phyloP scores from a whole-genome alignment of 208 protist genomes.

The Trypanosoma mega region DNA sequence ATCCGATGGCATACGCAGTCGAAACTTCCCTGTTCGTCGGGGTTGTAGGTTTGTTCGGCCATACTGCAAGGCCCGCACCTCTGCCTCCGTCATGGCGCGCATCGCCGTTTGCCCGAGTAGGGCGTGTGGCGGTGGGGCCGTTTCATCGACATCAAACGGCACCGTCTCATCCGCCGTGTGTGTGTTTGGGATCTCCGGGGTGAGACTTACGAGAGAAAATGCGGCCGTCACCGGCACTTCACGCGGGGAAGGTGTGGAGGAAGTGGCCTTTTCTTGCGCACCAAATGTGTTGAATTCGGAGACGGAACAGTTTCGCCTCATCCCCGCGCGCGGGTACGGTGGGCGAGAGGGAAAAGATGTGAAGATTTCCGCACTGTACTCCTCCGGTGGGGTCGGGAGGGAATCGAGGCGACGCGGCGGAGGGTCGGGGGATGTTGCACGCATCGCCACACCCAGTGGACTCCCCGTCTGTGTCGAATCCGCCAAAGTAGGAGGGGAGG shows the following conservation, averaged over 20 bases:
- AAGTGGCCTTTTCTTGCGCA: background rate
- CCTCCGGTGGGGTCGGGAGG: constrained; percentile 25
- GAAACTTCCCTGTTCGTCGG: constrained; percentile 19
- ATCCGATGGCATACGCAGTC: constrained; percentile 17
- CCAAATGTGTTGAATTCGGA: background rate
- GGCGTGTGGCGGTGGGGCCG: constrained; percentile 1
- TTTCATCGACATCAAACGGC: constrained; percentile 23
- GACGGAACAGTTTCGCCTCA: constrained; percentile 31
- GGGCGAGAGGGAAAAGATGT: constrained; percentile 13
- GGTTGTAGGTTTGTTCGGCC: constrained; percentile 16
- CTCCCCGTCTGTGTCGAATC: too few species aligned
- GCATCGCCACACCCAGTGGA: too few species aligned
- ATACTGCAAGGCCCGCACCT: constrained; percentile 23
- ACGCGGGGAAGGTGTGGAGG: too few species aligned
- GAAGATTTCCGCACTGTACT: constrained; percentile 17
- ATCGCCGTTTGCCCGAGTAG: constrained; percentile 16
- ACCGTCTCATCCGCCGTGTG: constrained; percentile 1
- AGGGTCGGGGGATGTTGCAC: too few species aligned
- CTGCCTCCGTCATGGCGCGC: constrained; percentile 13
- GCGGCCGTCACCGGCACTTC: constrained; percentile 5
- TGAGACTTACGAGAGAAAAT: constrained; percentile 22
- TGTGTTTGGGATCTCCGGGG: constrained; percentile 20
- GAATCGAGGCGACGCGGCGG: constrained; percentile 5
- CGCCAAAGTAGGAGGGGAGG: too few species aligned
- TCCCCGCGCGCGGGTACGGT: constrained; percentile 53